A percentile compares a stretch with the other conserved stretches of the same genome.
phyloP scores from a whole-genome alignment of 2,329 filamentous ascomycete genomes.

The Alternaria brassicicola region DNA sequence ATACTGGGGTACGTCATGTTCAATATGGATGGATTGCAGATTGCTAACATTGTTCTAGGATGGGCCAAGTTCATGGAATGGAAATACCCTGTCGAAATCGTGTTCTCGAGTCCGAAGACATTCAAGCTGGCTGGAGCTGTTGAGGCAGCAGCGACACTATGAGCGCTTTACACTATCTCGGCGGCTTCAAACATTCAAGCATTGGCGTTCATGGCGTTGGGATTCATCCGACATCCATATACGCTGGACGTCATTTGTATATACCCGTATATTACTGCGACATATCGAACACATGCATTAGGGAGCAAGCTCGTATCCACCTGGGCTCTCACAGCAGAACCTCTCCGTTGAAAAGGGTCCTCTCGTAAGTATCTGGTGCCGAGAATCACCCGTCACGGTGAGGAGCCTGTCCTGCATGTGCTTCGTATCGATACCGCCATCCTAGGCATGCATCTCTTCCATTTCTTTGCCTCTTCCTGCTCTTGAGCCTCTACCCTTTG shows the following conservation, averaged over 20 bases:
- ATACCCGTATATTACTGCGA: not conserved
- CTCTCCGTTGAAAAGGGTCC: not conserved
- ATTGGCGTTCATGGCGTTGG: constrained; percentile 19
- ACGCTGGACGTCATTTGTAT: not conserved
- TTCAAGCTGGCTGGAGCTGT: constrained; percentile 57
- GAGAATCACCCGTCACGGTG: not conserved
- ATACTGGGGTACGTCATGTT: constrained; percentile 79
- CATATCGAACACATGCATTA: not conserved
- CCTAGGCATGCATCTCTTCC: constrained; percentile 48
- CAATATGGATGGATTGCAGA: not conserved
- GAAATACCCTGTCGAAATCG: constrained; percentile 83
- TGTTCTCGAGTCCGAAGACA: constrained; percentile 52
- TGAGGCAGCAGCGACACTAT: constrained; percentile 55
- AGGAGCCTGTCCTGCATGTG: not conserved
- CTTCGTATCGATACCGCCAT: constrained; percentile 12
- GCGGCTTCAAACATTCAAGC: constrained; percentile 9
- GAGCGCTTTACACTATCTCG: not conserved
- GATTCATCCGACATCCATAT: not conserved
- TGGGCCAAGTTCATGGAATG: constrained; percentile 96
- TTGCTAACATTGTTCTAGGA: constrained; percentile 60
- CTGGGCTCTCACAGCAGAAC: not conserved
- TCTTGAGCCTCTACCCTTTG: constrained; percentile 59
- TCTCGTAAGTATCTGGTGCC: not conserved
- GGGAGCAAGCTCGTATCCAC: not conserved
- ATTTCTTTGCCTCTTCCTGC: constrained; percentile 58